Conservation (phyloP, 2,329 filamentous ascomycete species). For the Aquanectria penicillioides region DNA sequence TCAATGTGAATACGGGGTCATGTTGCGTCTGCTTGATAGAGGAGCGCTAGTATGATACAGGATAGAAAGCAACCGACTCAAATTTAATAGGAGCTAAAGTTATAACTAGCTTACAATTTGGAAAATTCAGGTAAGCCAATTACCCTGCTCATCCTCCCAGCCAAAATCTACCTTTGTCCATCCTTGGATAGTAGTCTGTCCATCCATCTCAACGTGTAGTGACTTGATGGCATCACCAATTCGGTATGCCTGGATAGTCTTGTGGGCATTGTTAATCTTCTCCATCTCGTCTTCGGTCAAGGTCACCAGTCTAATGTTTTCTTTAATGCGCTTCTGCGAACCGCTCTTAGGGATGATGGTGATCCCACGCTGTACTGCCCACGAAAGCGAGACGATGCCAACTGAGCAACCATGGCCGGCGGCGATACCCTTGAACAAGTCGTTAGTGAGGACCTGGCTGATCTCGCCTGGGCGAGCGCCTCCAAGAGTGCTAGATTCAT, state of each 20-base stretch:
- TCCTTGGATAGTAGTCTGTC: conserved; percentile 5
- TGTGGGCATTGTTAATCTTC: conserved; percentile 3
- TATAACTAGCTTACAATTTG: too few relatives aligned
- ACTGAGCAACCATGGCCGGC: background rate
- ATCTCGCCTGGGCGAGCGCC: background rate
- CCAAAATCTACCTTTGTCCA: conserved; percentile 20
- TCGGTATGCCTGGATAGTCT: background rate
- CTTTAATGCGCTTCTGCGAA: conserved; percentile 1
- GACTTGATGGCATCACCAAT: background rate
- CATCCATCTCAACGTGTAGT: conserved; percentile 8
- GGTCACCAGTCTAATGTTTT: conserved; percentile 15
- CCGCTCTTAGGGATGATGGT: conserved; percentile 18
- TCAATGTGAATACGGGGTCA: too few relatives aligned
- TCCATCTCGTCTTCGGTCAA: conserved; percentile 2
- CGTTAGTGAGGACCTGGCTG: conserved; percentile 2
- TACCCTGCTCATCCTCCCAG: conserved; percentile 16
- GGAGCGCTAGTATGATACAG: too few relatives aligned
- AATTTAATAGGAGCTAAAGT: too few relatives aligned
- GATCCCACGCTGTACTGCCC: conserved; percentile 11
- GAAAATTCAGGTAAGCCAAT: conserved; percentile 15
- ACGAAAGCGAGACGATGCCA: conserved; percentile 2
- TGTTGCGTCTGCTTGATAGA: too few relatives aligned
- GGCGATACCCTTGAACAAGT: conserved; percentile 6
- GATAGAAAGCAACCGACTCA: too few relatives aligned
- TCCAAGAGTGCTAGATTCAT: background rate